Percentiles rank a stretch among this genome's conserved stretches.
phyloP scores from a whole-genome alignment of 2,329 filamentous ascomycete species.

The Colletotrichum karsti region DNA sequence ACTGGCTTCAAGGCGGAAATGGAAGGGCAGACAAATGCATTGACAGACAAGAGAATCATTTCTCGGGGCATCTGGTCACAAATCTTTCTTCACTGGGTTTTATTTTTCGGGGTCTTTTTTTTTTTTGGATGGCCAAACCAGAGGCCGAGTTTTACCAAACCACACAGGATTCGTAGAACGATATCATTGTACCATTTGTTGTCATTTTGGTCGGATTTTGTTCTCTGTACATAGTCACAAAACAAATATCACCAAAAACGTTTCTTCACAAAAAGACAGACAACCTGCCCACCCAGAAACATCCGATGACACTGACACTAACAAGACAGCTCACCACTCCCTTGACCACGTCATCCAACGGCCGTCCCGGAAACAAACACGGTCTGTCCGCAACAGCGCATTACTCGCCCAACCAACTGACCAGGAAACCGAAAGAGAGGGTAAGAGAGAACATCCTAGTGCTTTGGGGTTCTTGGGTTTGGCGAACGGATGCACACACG shows the following conservation, averaged over 20 bases:
- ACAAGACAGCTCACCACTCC: too few relatives aligned
- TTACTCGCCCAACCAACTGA: too few relatives aligned
- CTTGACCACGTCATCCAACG: too few relatives aligned
- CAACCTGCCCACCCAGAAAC: neutral
- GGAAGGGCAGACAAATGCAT: slow-evolving; percentile 1
- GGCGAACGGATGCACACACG: too few relatives aligned
- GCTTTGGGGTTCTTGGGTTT: too few relatives aligned
- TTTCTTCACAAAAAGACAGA: neutral
- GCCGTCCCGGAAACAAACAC: neutral
- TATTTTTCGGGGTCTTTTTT: neutral
- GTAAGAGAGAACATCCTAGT: too few relatives aligned
- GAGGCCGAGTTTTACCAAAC: slow-evolving; percentile 3
- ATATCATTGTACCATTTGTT: slow-evolving; percentile 24
- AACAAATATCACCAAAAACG: slow-evolving; percentile 1
- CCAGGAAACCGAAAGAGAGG: neutral
- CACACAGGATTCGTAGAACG: slow-evolving; percentile 25
- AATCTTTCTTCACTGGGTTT: neutral
- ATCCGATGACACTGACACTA: neutral
- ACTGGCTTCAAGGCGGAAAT: neutral
- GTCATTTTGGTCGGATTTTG: neutral
- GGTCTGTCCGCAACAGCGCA: too few relatives aligned
- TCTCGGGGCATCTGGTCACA: neutral
- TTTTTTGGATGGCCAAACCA: slow-evolving; percentile 8
- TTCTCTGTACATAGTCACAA: slow-evolving; percentile 11
- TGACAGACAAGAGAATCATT: neutral